Percentiles rank a stretch among this genome's conserved stretches.
These are phyloP conservation scores for Acacia melanoxylon DNA, from an alignment of 306 rosid species.

Conservation along the genomic window DNA sequence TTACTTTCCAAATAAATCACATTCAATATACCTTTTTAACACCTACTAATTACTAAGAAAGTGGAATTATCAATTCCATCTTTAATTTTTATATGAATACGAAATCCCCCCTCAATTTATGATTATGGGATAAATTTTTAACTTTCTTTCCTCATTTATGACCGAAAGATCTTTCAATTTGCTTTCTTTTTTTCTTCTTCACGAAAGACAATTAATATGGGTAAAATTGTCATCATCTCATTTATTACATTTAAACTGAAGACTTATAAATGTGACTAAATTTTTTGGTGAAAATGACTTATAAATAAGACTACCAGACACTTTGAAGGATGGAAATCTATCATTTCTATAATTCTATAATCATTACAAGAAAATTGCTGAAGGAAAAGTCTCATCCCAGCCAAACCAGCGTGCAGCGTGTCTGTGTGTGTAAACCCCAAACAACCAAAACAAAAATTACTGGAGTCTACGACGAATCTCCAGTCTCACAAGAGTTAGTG, in stretches of 20 bases:
- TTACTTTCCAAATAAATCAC: neutral
- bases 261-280: no score
- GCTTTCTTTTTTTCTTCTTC: no score
- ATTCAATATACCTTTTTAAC: neutral
- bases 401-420: conserved; percentile 34
- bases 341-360: conserved; percentile 16
- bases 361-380: conserved; percentile 43
- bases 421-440: conserved; percentile 33
- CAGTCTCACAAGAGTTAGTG: conserved; percentile 64
- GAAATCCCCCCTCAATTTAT: no score
- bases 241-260: no score
- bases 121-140: no score
- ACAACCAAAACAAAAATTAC: conserved; percentile 35
- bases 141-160: no score
- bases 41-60: no score
- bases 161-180: no score
- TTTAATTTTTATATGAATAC: neutral
- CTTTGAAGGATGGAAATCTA: conserved; percentile 36
- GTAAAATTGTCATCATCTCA: no score
- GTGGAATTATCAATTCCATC: neutral
- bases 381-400: conserved; percentile 40
- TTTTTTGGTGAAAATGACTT: no score
- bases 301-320: no score
- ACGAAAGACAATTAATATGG: no score
- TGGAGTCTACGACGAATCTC: conserved; percentile 40